Evolutionary conservation across 2,329 filamentous ascomycete genomes (phyloP).

Genomic region (Rhinocladiella mackenziei): DNA sequence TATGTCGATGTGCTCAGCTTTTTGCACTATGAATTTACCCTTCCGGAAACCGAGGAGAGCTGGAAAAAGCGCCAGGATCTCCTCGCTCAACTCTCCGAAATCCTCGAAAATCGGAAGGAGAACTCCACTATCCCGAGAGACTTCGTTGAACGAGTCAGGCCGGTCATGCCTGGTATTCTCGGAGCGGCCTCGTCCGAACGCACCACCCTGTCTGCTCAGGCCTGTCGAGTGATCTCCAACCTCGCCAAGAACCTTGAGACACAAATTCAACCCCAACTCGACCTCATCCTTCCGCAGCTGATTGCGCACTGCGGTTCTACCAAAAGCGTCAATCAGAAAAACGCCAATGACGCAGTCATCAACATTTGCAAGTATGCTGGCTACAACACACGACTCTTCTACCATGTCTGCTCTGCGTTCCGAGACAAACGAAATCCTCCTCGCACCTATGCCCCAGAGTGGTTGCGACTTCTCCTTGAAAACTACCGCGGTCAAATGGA

Average conservation of each 20-base stretch:
- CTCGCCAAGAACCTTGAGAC: constrained; percentile 23
- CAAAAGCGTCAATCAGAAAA: constrained; percentile 87
- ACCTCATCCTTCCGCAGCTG: constrained; percentile 55
- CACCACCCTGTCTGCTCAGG: constrained; percentile 27
- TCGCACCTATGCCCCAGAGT: constrained; percentile 70
- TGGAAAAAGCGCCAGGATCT: constrained; percentile 29
- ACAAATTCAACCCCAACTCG: constrained; percentile 27
- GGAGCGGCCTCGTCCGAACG: constrained; percentile 26
- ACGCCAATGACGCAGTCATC: constrained; percentile 76
- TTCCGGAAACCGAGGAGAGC: constrained; percentile 26
- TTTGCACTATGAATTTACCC: constrained; percentile 23
- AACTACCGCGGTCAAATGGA: constrained; percentile 78
- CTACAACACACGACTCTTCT: constrained; percentile 75
- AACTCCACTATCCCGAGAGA: constrained; percentile 22
- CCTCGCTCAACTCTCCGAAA: constrained; percentile 21
- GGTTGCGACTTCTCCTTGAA: constrained; percentile 77
- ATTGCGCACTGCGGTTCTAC: constrained; percentile 85
- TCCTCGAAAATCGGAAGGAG: constrained; percentile 24
- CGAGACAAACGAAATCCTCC: constrained; percentile 94
- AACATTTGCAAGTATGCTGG: constrained; percentile 73
- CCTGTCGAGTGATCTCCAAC: constrained; percentile 19
- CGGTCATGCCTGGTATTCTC: constrained; percentile 25
- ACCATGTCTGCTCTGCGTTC: constrained; percentile 75
- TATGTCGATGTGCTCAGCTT: constrained; percentile 25
- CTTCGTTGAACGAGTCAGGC: constrained; percentile 25